Base-by-base conservation (phyloP, 371 early-diverging fungal species). In the Mucor sp. region DNA sequence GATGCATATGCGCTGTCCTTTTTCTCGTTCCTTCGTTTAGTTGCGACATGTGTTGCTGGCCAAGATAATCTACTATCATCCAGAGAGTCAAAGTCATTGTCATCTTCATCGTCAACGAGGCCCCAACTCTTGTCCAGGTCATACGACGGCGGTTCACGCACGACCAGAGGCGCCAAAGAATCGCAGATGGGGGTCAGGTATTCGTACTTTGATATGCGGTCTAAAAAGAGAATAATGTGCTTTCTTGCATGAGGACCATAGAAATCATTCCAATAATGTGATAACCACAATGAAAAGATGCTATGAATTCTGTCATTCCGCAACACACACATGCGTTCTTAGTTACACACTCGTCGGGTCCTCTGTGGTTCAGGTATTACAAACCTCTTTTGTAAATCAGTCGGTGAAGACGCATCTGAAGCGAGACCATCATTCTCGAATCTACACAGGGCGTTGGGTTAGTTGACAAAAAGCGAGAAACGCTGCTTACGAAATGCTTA, bases 191-290 rank as follows among this genome's bases (percentile, higher is more conserved):
- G 77, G 19, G 79, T 76, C 27, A 77, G 57, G 17, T 59, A 66
- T 28, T 79, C 71, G 47, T 77, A 71, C 55, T 75, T 71, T 32
- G 80, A 74, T 19, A 80, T 73, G 25, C 69, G 63, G 15, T 83
- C 80, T 53, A 85, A 62, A 68, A 85, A 85, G 11, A 72, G 58
- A 32, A 79, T 79, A 47, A 87, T 60, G n/a, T 70, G 57, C 35
- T 82, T 76, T 23, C 87, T 74, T 25, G 87, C 81, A 25, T 77
- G 81, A 21, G 76, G 67, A 61, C 82, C 78, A 33, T 79, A 70
- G 43, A 87, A 81, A 58, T 87, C 87, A 39, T 84, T 85, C 70
- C 86, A 86, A 58, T 85, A 80, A 19, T 77, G 67, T 33, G 77
- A 79, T 50, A 85, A 62, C 87, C 87, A 87, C 8, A 76, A 68